phyloP scores from a whole-genome alignment of 78 protist species.

The Polysphondylium violaceum region DNA sequence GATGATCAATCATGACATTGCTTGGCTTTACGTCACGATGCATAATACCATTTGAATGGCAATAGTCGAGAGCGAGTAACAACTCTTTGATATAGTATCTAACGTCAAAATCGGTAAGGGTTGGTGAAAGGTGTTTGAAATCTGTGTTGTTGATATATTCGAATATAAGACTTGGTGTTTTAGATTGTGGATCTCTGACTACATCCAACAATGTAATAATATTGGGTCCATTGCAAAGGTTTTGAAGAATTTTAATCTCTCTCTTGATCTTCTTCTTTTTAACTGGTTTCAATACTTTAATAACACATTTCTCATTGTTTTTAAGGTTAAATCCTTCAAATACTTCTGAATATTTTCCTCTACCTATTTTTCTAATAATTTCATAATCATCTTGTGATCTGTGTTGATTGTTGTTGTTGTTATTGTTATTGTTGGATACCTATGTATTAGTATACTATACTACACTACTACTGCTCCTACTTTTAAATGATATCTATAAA shows the following conservation, averaged over 20 bases:
- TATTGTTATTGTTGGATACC: not conserved
- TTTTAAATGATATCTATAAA: too few species aligned
- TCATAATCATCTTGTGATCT: slow-evolving; percentile 95
- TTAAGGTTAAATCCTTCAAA: slow-evolving; percentile 96
- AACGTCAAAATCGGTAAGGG: slow-evolving; percentile 94
- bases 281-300: slow-evolving; percentile 94
- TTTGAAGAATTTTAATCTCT: slow-evolving; percentile 98
- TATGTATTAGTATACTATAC: not conserved
- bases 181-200: slow-evolving; percentile 97
- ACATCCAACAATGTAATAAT: slow-evolving; percentile 97
- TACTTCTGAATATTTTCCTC: slow-evolving; percentile 99
- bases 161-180: slow-evolving; percentile 95
- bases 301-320: slow-evolving; percentile 81
- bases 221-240: slow-evolving; percentile 98
- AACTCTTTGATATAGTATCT: slow-evolving; percentile 98
- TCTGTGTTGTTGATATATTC: slow-evolving; percentile 98
- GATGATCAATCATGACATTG: slow-evolving; percentile 99
- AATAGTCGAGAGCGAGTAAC: slow-evolving; percentile 95
- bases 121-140: slow-evolving; percentile 97
- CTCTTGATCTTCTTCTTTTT: slow-evolving; percentile 97
- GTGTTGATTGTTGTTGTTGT: not conserved
- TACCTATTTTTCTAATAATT: slow-evolving; percentile 97
- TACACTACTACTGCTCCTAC: not conserved
- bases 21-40: slow-evolving; percentile 97
- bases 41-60: slow-evolving; percentile 98